These are phyloP conservation scores for Lyophyllum shimeji DNA, from an alignment of 768 basidiomycete genomes.

Conservation along the genomic window DNA sequence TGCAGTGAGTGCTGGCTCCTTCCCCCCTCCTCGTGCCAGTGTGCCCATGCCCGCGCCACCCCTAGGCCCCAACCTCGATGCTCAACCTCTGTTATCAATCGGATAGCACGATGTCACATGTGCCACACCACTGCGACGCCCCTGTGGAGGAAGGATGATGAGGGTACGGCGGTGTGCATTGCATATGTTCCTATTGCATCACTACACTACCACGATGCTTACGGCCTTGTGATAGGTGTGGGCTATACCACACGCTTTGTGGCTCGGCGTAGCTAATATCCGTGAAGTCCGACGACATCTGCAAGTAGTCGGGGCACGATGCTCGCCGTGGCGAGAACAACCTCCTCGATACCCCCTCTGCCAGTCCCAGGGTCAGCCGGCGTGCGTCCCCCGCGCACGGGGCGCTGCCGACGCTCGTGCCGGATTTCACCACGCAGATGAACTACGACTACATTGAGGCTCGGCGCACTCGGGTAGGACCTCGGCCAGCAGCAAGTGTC, in stretches of 20 bases:
- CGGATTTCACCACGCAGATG: conserved; percentile 63
- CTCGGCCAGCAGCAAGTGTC: conserved; percentile 22
- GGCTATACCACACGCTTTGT: conserved; percentile 83
- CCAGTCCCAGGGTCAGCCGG: conserved; percentile 71
- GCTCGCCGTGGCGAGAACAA: conserved; percentile 57
- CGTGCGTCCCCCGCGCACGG: conserved; percentile 68
- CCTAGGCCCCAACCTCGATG: no score
- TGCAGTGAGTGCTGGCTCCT: no score
- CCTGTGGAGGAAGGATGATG: conserved; percentile 88
- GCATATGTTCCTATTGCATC: conserved; percentile 57
- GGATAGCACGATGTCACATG: conserved; percentile 82
- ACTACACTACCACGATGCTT: not conserved
- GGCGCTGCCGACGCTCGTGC: conserved; percentile 63
- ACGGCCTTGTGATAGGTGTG: conserved; percentile 50
- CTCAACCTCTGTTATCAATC: conserved; percentile 12
- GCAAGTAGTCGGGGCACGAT: conserved; percentile 83
- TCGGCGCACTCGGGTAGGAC: conserved; percentile 42
- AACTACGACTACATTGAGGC: conserved; percentile 50
- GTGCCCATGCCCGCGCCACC: no score
- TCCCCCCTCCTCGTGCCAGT: no score
- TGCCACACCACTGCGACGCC: conserved; percentile 89
- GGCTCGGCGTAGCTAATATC: conserved; percentile 84
- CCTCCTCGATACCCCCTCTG: conserved; percentile 68
- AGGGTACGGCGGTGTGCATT: conserved; percentile 89
- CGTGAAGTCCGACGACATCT: conserved; percentile 90